phyloP scores from a whole-genome alignment of 106 monocot species.

The Xerophyta viscosa region DNA sequence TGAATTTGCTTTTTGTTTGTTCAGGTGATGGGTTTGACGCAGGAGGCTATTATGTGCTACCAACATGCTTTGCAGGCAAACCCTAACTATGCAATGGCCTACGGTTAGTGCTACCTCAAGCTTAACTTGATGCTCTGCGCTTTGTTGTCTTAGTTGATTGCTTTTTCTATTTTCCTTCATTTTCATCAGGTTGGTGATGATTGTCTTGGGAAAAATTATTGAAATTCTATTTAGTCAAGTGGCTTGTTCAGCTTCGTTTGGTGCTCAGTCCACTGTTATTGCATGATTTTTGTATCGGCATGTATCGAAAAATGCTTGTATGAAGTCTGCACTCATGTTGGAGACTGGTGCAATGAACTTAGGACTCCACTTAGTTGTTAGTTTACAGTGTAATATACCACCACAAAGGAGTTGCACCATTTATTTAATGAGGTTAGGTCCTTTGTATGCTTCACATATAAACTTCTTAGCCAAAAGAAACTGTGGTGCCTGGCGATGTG shows the following conservation, averaged over 20 bases:
- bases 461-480: not conserved
- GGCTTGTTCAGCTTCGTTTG: not conserved
- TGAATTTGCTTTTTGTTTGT: slow-evolving; percentile 45
- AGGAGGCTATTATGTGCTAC: slow-evolving; percentile 86
- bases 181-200: slow-evolving; percentile 5
- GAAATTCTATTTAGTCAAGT: not conserved
- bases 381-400: no score
- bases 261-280: not conserved
- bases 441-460: not conserved
- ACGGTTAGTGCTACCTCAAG: slow-evolving; percentile 39
- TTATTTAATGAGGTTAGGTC: no score
- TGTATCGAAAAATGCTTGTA: no score
- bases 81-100: slow-evolving; percentile 73
- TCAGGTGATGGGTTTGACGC: slow-evolving; percentile 85
- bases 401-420: no score
- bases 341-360: no score
- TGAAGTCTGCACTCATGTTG: no score
- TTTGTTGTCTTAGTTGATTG: not conserved
- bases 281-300: not conserved
- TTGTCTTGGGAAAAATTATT: not conserved
- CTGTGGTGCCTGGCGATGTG: not conserved
- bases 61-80: slow-evolving; percentile 69
- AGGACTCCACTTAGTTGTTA: no score
- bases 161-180: not conserved
- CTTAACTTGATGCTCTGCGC: not conserved